Conservation (phyloP, 2,329 filamentous ascomycete species). For the Diaporthe citriasiana region DNA sequence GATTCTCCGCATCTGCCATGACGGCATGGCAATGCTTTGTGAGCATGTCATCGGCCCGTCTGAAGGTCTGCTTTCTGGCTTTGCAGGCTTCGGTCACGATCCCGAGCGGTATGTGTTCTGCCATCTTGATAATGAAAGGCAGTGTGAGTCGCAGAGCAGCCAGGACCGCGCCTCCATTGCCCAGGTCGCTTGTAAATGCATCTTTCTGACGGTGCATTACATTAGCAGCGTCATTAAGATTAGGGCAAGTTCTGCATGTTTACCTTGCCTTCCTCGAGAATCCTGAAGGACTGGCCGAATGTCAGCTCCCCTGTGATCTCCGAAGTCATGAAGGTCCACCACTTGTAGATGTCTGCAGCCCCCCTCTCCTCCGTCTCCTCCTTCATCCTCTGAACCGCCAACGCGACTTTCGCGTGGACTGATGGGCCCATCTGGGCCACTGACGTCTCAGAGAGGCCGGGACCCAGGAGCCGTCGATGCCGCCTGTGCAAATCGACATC, state of each 20-base stretch:
- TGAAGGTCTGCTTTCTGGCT: slow-evolving; percentile 22
- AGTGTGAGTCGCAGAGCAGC: slow-evolving; percentile 18
- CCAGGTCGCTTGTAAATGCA: slow-evolving; percentile 11
- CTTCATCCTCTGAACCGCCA: slow-evolving; percentile 60
- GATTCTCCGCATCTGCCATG: slow-evolving; percentile 1
- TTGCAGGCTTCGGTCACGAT: slow-evolving; percentile 9
- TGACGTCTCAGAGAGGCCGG: slow-evolving; percentile 54
- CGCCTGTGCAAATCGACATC: slow-evolving; percentile 56
- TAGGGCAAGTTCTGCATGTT: background rate
- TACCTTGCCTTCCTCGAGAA: slow-evolving; percentile 65
- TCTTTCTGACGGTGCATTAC: slow-evolving; percentile 1
- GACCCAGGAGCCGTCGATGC: slow-evolving; percentile 58
- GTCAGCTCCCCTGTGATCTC: slow-evolving; percentile 67
- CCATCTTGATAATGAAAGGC: slow-evolving; percentile 30
- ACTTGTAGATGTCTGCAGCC: slow-evolving; percentile 63
- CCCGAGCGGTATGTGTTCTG: slow-evolving; percentile 34
- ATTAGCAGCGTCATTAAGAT: background rate
- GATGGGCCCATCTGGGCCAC: slow-evolving; percentile 51
- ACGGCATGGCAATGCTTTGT: slow-evolving; percentile 19
- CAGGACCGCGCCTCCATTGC: slow-evolving; percentile 20
- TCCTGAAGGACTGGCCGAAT: slow-evolving; percentile 68
- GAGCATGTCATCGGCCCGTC: slow-evolving; percentile 26
- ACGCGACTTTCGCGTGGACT: slow-evolving; percentile 55
- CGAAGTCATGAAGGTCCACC: slow-evolving; percentile 67
- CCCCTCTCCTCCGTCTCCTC: slow-evolving; percentile 57